Percentiles rank a stretch among this genome's conserved stretches.
phyloP scores from a whole-genome alignment of 2,329 filamentous ascomycete species.

The Ascosphaera aggregata region DNA sequence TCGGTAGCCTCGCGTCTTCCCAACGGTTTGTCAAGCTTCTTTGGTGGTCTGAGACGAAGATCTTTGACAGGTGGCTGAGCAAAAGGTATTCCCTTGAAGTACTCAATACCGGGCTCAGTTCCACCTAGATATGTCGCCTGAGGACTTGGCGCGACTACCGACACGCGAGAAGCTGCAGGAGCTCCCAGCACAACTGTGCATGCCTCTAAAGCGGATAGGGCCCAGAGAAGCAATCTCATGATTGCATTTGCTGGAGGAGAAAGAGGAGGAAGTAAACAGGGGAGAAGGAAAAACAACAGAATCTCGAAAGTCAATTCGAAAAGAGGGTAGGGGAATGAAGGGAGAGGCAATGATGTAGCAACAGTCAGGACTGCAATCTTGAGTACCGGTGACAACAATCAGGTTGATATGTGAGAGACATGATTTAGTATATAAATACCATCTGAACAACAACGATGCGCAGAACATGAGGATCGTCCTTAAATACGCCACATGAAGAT shows the following conservation, averaged over 20 bases:
- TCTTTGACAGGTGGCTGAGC: conserved; percentile 43
- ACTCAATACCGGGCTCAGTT: conserved; percentile 26
- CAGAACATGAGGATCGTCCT: no score
- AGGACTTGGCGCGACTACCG: background rate
- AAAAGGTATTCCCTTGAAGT: conserved; percentile 53
- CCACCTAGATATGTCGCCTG: background rate
- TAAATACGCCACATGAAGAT: background rate
- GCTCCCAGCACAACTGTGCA: background rate
- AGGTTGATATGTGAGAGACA: background rate
- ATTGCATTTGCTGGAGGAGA: background rate
- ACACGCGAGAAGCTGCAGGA: background rate
- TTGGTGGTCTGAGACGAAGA: conserved; percentile 46
- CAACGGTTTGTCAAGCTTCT: conserved; percentile 30
- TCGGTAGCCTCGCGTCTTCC: conserved; percentile 39
- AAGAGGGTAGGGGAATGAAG: no score
- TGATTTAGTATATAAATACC: background rate
- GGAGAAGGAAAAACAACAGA: no score
- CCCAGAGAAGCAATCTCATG: background rate
- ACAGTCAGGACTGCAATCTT: background rate
- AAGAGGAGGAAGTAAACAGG: background rate
- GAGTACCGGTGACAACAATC: background rate
- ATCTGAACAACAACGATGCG: background rate
- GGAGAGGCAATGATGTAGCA: background rate
- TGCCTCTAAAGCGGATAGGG: background rate
- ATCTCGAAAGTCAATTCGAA: no score